A percentile compares a stretch with the other conserved stretches of the same genome.
phyloP scores from a whole-genome alignment of 2,329 filamentous ascomycete genomes.

The Fusarium sp. region DNA sequence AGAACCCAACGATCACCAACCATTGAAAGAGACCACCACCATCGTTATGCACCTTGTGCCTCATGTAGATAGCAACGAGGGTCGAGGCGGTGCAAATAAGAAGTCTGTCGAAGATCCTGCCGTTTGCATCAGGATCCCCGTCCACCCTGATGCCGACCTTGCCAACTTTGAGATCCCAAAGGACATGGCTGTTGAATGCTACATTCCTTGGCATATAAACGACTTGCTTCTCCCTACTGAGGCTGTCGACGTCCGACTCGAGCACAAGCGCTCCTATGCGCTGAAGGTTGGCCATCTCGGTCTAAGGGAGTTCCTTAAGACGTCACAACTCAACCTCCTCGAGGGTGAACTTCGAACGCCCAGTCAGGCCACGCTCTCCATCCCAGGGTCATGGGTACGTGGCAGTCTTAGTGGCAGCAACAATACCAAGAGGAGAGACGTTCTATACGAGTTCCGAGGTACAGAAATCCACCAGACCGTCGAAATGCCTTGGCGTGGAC shows the following conservation, averaged over 20 bases:
- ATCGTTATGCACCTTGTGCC: conserved; percentile 64
- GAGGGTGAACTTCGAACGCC: conserved; percentile 59
- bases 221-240: conserved; percentile 63
- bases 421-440: conserved; percentile 5
- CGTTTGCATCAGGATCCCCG: conserved; percentile 51
- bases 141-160: conserved; percentile 49
- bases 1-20: conserved; percentile 50
- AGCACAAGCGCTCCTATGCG: conserved; percentile 54
- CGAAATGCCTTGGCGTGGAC: conserved; percentile 58
- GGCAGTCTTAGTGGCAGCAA: background rate
- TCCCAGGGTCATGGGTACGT: conserved; percentile 27
- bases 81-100: background rate
- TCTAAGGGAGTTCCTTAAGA: conserved; percentile 59
- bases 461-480: conserved; percentile 65
- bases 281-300: conserved; percentile 55
- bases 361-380: conserved; percentile 34
- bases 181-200: conserved; percentile 51
- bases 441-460: conserved; percentile 61
- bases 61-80: conserved; percentile 32
- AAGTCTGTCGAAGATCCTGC: conserved; percentile 29
- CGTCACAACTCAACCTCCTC: conserved; percentile 62
- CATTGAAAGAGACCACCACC: conserved; percentile 46
- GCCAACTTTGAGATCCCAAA: conserved; percentile 47
- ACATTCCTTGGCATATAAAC: conserved; percentile 48
- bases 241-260: conserved; percentile 64